phyloP scores from a whole-genome alignment of 768 basidiomycete genomes.

The Boletus barrowsii region DNA sequence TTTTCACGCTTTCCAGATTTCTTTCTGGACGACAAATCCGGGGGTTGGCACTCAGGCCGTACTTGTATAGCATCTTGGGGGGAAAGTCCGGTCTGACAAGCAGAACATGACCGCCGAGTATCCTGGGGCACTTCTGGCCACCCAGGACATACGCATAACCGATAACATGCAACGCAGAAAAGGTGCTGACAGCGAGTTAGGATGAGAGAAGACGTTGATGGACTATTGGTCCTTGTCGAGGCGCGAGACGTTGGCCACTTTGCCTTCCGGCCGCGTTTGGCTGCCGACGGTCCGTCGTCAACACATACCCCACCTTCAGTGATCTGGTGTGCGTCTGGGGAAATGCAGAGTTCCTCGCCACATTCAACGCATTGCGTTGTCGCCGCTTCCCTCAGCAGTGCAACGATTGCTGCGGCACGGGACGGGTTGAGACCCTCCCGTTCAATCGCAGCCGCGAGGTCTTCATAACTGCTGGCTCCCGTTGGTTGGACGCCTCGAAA shows the following conservation, averaged over 20 bases:
- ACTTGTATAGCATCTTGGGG: slow-evolving; percentile 83
- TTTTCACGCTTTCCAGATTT: slow-evolving; percentile 66
- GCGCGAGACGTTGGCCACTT: slow-evolving; percentile 60
- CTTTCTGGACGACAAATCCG: slow-evolving; percentile 49
- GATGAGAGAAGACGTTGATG: slow-evolving; percentile 58
- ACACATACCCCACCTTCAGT: slow-evolving; percentile 40
- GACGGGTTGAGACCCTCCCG: slow-evolving; percentile 73
- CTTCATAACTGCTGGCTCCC: slow-evolving; percentile 65
- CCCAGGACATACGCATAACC: slow-evolving; percentile 67
- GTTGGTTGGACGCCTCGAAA: slow-evolving; percentile 42
- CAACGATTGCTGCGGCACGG: slow-evolving; percentile 80
- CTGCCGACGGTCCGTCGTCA: slow-evolving; percentile 50
- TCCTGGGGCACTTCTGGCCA: slow-evolving; percentile 73
- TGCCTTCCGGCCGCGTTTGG: slow-evolving; percentile 52
- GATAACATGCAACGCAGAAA: slow-evolving; percentile 87
- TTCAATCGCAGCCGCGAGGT: slow-evolving; percentile 70
- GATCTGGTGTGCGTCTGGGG: slow-evolving; percentile 40
- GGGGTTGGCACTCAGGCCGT: slow-evolving; percentile 52
- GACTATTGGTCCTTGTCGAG: slow-evolving; percentile 73
- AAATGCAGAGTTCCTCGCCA: slow-evolving; percentile 64
- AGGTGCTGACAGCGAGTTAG: slow-evolving; percentile 94
- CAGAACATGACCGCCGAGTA: slow-evolving; percentile 63
- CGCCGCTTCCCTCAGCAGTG: slow-evolving; percentile 81
- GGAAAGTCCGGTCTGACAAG: slow-evolving; percentile 68
- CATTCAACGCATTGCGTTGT: slow-evolving; percentile 91